These are phyloP conservation scores for Trichoderma arundinaceum DNA, from an alignment of 2,329 filamentous ascomycete genomes.

Conservation along the genomic window DNA sequence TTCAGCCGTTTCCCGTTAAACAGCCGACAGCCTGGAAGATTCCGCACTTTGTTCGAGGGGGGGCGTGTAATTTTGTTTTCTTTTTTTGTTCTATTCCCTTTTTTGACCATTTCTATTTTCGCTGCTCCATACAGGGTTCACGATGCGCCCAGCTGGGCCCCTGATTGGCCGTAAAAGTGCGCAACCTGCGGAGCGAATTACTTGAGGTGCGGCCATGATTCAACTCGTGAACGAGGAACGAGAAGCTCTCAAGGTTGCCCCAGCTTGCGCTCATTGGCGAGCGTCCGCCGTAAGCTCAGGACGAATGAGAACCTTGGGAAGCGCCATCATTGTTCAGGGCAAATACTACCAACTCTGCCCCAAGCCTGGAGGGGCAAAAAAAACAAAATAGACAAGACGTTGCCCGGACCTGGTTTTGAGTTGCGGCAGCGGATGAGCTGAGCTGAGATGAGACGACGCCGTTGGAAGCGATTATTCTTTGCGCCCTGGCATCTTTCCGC, in stretches of 20 bases:
- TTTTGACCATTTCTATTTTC: not conserved
- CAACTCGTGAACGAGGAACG: too few species aligned
- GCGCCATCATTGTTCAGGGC: not conserved
- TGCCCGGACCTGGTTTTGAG: not conserved
- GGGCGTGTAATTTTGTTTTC: too few species aligned
- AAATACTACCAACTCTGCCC: not conserved
- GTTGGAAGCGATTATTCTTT: not conserved
- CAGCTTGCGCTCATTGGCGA: not conserved
- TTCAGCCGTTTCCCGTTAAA: not conserved
- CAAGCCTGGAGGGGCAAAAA: too few species aligned
- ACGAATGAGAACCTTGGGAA: slow-evolving; percentile 10
- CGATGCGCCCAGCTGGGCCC: not conserved
- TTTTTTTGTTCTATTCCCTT: too few species aligned
- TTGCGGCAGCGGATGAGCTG: slow-evolving; percentile 7
- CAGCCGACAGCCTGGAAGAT: not conserved
- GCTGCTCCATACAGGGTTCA: not conserved
- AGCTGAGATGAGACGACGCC: slow-evolving; percentile 2
- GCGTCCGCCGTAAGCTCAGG: not conserved
- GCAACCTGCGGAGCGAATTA: not conserved
- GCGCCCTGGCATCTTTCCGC: too few species aligned
- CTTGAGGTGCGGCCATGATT: too few species aligned
- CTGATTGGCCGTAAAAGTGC: slow-evolving; percentile 8
- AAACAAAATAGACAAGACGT: not conserved
- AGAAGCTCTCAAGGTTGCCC: too few species aligned
- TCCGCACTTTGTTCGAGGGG: not conserved